Base-by-base conservation (phyloP, 2,329 filamentous ascomycete genomes). In the Botrytis aclada region DNA sequence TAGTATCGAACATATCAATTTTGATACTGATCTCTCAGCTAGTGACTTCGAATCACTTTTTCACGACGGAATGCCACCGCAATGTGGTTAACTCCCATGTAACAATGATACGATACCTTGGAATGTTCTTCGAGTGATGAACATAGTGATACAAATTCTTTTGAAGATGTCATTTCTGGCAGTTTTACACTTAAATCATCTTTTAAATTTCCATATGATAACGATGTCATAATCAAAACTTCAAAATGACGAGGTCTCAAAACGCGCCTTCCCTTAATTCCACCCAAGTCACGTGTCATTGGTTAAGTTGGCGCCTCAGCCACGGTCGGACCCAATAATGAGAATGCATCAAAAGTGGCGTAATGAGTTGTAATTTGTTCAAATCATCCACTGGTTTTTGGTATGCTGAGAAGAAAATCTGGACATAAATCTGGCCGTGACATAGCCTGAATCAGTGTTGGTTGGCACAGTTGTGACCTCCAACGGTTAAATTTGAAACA, bases 21-120 rank as follows among this genome's bases (percentile, higher is more conserved):
- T 76, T 41, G 74, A 76, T 72, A 16, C 71, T 29, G 60, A 76
- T 39, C n/a, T 74, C 20, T 62, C 69, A 20, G 34, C 34, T 43
- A 29, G 34, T 71, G 69, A 71, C 29, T 54, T 71, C 25, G 45
- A 64, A 18, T 37, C 60, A 39, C 69, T 71, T 29, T 71, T 71
- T 25, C 45, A 43, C 16, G 10, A 34, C 14, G 69, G 25, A 39
- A 6, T 29, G 25, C 37, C 14, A 12, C 25, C 45, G 10, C 45
- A n/a, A 14, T 37, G 8, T 14, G 64, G 25, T 39, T 39, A 29
- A 51, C 4, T 34, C 4, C 4, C 14, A n/a, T 39, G n/a, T 14
- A n/a, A 4, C 22, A 39, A 39, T 8, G 25, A 18, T n/a, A 62
- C 22, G 25, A 18, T n/a, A 62, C 22, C 14, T 62, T 61, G 22